Base-by-base conservation (phyloP, 2,329 filamentous ascomycete species). In the Venturiaceae sp. region DNA sequence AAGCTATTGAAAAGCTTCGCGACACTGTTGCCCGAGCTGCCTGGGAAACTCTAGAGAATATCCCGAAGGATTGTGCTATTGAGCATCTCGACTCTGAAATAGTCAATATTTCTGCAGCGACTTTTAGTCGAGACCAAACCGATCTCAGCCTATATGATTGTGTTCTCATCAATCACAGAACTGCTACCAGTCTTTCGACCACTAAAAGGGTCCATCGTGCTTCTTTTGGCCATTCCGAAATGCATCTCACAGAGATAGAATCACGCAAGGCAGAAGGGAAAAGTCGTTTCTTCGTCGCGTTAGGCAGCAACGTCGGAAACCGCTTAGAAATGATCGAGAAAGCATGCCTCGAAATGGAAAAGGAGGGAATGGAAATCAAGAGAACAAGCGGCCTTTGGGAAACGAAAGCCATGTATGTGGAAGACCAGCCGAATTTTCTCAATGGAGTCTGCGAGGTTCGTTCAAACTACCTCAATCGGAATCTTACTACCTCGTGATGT, bases 391-490 rank as follows among this genome's bases (percentile, higher is more conserved):
- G 85, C 61, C 77, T 99, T 3, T 99, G 94, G 82, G 91, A 97
- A 75, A 99, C 92, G 3, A 85, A 90, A 65, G 90, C 94, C 23
- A 99, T 99, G 94, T 99, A 99, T 72, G 88, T 96, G 63, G 76
- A 88, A 62, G 87, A 96, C 62, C 94, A 99, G 71, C 85, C 85
- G 62, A 82, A 83, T 32, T 99, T 99, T 68, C 76, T 96, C 53
- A 99, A 99, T 69, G 94, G 91, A 21, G 92, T 86, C 59, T 96
- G 90, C 71, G 89, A 95, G 84, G 91, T 95, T 71, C 70, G 83
- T 77, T 16, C 23, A 44, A 3, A 23, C 53, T n/a, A 19, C 37
- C n/a, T 14, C 9, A 11, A 16, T 8, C 28, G 6, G 36, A 9
- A 23, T 7, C 9, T 21, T 14, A 54, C 47, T 36, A 11, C 11